These are phyloP conservation scores for Zelopaecilomyces penicillatus DNA, from an alignment of 2,329 filamentous ascomycete species.

Conservation along the genomic window DNA sequence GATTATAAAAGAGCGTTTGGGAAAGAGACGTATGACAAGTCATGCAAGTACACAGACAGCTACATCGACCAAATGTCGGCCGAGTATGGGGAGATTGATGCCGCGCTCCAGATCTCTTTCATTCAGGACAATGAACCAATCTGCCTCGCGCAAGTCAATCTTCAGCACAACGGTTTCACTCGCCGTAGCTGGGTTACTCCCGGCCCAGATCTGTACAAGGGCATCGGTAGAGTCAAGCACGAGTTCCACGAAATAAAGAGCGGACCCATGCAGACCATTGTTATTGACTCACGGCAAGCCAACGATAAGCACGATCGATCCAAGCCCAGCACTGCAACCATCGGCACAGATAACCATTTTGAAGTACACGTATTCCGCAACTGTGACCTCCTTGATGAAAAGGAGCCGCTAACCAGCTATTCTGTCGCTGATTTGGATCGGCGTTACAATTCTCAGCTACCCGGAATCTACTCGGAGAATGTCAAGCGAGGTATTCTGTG, in stretches of 20 bases:
- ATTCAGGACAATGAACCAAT: too few species aligned
- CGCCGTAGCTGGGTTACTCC: slow-evolving; percentile 4
- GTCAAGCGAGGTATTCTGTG: too few species aligned
- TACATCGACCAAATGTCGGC: too few species aligned
- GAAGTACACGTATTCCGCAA: slow-evolving; percentile 3
- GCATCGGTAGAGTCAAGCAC: slow-evolving; percentile 9
- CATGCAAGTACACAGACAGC: too few species aligned
- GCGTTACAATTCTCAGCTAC: not conserved
- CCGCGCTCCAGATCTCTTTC: too few species aligned
- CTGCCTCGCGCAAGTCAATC: too few species aligned
- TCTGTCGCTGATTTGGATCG: slow-evolving; percentile 2
- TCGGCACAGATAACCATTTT: not conserved
- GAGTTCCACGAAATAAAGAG: slow-evolving; percentile 7
- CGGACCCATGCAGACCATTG: slow-evolving; percentile 9
- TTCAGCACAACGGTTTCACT: not conserved
- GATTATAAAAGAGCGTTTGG: too few species aligned
- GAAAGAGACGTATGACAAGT: too few species aligned
- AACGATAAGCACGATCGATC: slow-evolving; percentile 6
- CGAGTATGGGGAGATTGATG: too few species aligned
- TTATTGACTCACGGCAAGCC: slow-evolving; percentile 9
- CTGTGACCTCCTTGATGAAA: slow-evolving; percentile 1
- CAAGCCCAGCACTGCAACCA: slow-evolving; percentile 1
- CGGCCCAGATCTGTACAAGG: slow-evolving; percentile 7
- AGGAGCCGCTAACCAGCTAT: slow-evolving; percentile 1
- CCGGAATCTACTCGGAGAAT: not conserved